phyloP scores from a whole-genome alignment of 305 asterid species.

The Fraxinus platypoda region DNA sequence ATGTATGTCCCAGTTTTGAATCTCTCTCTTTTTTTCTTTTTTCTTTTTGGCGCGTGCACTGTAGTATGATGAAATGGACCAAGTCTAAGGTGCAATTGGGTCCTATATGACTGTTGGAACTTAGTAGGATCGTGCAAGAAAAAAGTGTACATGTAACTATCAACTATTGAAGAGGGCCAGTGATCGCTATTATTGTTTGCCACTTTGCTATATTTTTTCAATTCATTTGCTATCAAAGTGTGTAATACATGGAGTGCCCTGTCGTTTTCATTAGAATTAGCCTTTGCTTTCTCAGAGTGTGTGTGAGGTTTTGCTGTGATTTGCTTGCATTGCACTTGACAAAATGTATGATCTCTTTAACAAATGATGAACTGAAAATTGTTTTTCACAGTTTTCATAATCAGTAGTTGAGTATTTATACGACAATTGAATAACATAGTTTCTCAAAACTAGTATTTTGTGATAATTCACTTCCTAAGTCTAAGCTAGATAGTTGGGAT shows the following conservation, averaged over 20 bases:
- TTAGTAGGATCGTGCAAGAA: constrained; percentile 12
- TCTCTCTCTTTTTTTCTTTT: neutral
- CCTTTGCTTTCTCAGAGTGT: neutral
- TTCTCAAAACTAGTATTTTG: too few species aligned
- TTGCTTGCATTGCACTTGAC: constrained; percentile 13
- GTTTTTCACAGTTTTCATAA: neutral
- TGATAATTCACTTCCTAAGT: too few species aligned
- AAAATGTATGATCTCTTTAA: neutral
- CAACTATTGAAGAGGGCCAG: constrained; percentile 23
- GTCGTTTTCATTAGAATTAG: constrained; percentile 39
- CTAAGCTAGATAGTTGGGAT: too few species aligned
- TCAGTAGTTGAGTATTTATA: neutral
- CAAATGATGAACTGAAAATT: neutral
- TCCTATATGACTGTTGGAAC: constrained; percentile 22
- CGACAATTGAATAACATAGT: too few species aligned
- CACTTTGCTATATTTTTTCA: constrained; percentile 37
- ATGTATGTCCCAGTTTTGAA: neutral
- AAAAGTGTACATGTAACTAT: constrained; percentile 16
- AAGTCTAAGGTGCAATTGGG: constrained; percentile 1
- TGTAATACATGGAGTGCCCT: constrained; percentile 38
- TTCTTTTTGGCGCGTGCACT: neutral
- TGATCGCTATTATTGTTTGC: constrained; percentile 33
- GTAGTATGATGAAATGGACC: neutral
- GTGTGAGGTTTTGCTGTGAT: neutral
- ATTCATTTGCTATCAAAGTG: constrained; percentile 22